Evolutionary conservation across 495 filamentous ascomycete genomes (phyloP).

Genomic region (Penicillium nucicola): DNA sequence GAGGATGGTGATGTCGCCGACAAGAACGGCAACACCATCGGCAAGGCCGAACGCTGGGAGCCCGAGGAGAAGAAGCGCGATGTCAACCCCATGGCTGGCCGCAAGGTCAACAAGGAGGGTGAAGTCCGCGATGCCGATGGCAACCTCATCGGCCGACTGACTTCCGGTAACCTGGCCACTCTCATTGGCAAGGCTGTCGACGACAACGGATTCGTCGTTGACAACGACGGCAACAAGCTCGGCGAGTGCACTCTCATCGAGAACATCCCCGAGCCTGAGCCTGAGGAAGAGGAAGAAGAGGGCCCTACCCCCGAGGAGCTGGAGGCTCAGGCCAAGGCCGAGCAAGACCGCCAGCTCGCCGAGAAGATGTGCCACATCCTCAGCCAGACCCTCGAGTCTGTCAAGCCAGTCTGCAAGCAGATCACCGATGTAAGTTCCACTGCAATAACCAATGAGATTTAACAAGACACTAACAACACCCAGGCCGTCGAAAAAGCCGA

Average conservation of each 20-base stretch:
- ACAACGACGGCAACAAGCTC: slow-evolving; percentile 75
- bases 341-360: slow-evolving; percentile 72
- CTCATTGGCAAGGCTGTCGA: slow-evolving; percentile 79
- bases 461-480: slow-evolving; percentile 17
- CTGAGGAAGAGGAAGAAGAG: slow-evolving; percentile 31
- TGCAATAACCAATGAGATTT: background rate
- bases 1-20: slow-evolving; percentile 81
- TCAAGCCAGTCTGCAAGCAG: slow-evolving; percentile 82
- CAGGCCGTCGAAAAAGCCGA: slow-evolving; percentile 79
- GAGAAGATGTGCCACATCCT: slow-evolving; percentile 73
- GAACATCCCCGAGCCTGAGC: slow-evolving; percentile 58
- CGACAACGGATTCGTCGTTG: slow-evolving; percentile 80
- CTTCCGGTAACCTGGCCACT: slow-evolving; percentile 64
- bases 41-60: slow-evolving; percentile 78
- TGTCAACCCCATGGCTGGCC: slow-evolving; percentile 70
- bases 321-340: slow-evolving; percentile 54
- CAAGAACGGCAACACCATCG: slow-evolving; percentile 77
- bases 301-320: slow-evolving; percentile 43
- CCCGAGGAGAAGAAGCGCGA: slow-evolving; percentile 68
- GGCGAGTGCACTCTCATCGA: slow-evolving; percentile 78
- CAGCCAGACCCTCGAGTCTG: slow-evolving; percentile 72
- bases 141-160: slow-evolving; percentile 76
- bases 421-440: slow-evolving; percentile 66
- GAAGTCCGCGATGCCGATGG: slow-evolving; percentile 80
- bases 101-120: slow-evolving; percentile 75